Evolutionary conservation across 1,284 basidiomycete species (phyloP), one percentile per base, ranked within the genome.

Genomic region (Sporisorium sorghi): DNA sequence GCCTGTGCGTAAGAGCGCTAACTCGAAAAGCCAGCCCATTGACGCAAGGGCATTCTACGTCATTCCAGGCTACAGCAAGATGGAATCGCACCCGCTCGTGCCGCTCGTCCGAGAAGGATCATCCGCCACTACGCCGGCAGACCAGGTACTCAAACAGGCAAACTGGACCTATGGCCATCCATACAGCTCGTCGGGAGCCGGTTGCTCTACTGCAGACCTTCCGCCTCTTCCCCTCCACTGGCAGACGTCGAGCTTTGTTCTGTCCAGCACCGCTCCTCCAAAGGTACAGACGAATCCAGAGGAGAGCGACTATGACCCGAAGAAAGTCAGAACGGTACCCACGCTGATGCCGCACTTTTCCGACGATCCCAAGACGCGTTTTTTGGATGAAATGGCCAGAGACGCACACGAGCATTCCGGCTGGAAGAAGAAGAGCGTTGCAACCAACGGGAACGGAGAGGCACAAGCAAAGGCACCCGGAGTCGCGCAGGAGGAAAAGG

Each of bases 361-460:
- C 0, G 83, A 84, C 61, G 83, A 84, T 61, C 83, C 83, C 9
- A 83, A 83, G 53, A 77, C 78, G n/a, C 64, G 83, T 3, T 84
- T 83, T 53, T 48, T 84, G n/a, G 80, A 82, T 49, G 83, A 84
- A 53, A 65, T 79, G 40, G 73, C 69, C 9, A 19, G 72, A 3
- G 78, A 80, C 33, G 77, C 81, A 23, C 77, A 84, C 58, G 82
- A 82, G 37, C 80, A 80, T 37, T 71, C 69, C 10, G 73, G 73
- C 3, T 75, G 73, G 73, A 74, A 74, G 66, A 56, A 54, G 28
- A 71, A 69, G 28, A 21, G 28, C 28, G 23, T 5, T 19, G 17
- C 19, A 33, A 39, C 28, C 12, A 19, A 5, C 8, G 9, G 28
- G 1, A 50, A 49, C 28, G 26, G 5, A 7, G 44, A 49, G 24